Base-by-base conservation (phyloP, 73 alveolate genomes). In the Tetrahymena borealis region DNA sequence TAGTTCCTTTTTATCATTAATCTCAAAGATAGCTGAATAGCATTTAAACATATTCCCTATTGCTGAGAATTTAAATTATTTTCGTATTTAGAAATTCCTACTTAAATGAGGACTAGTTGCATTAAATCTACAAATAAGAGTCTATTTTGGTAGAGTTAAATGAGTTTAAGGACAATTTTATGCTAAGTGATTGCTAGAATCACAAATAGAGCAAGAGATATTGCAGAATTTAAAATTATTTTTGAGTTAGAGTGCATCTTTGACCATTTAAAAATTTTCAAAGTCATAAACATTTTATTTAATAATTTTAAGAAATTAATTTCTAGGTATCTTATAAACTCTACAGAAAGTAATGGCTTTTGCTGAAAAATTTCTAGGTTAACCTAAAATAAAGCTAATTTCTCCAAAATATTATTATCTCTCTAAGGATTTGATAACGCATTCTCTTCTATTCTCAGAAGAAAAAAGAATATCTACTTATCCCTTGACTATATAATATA, bases 321-420 rank as follows among this genome's bases (percentile, higher is more conserved):
- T 97, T 78, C 94, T 78, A 18, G 94, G 78, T 32, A 97, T 91
- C 42, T 92, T 96, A 35, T 96, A 91, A 1, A 94, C 96, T 37
- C 95, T 96, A 33, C 98, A 95, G 90, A 97, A 97, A 38, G 96
- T 98, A 60, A 94, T 91, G 8, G 98, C 90, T 33, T 95, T 94
- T 5, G 98, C 99, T 31, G 98, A 94, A n/a, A 98, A 92, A 24
- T 92, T 93, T 90, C 99, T 96, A 12, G 96, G 96, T 41, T 93
- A 93, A 31, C 95, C 99, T 12, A 98, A 94, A 92, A 97, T 94
- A 78, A 97, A 97, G 32, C 98, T 97, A 15, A 95, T 91, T 78
- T 97, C 99, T 7, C 99, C 99, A 95, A 96, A 97, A 91, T 92
- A 95, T 16, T 96, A 91, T 31, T 91, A 96, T 94, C 95, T 78